phyloP scores from a whole-genome alignment of 2,329 filamentous ascomycete genomes.

The Epichloe scottii region DNA sequence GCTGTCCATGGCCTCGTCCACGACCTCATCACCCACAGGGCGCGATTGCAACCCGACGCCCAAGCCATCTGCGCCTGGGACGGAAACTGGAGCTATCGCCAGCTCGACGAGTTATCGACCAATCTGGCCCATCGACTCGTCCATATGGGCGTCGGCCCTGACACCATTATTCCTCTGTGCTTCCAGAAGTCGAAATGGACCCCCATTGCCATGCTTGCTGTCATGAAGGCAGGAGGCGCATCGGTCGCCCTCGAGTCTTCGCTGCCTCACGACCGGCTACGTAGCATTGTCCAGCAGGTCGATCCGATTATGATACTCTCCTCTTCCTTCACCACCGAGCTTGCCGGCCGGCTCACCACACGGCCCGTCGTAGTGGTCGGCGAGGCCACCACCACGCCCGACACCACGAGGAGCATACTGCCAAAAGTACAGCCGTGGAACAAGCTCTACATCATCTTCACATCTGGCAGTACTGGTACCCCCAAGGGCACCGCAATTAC shows the following conservation, averaged over 20 bases:
- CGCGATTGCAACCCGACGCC: constrained; percentile 2
- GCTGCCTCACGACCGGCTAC: constrained; percentile 8
- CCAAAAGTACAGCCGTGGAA: constrained; percentile 7
- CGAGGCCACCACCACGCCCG: not conserved
- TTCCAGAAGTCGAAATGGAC: constrained; percentile 7
- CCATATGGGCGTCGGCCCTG: constrained; percentile 2
- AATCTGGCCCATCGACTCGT: constrained; percentile 5
- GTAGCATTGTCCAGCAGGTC: constrained; percentile 9
- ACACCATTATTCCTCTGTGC: not conserved
- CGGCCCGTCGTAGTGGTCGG: constrained; percentile 3
- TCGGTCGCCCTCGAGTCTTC: constrained; percentile 8
- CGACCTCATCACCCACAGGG: constrained; percentile 9
- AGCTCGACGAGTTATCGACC: constrained; percentile 9
- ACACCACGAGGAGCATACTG: constrained; percentile 6
- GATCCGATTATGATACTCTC: constrained; percentile 10
- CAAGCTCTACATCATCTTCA: constrained; percentile 12
- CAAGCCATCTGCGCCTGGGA: constrained; percentile 16
- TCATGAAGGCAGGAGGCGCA: constrained; percentile 3
- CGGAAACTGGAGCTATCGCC: constrained; percentile 11
- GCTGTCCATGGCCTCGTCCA: constrained; percentile 10
- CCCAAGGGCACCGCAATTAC: constrained; percentile 15
- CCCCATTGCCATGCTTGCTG: constrained; percentile 3
- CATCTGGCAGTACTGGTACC: constrained; percentile 11
- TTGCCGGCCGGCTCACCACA: constrained; percentile 6
- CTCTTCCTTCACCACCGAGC: constrained; percentile 5